These are phyloP conservation scores for Pogostemon cablin DNA, from an alignment of 257 asterid species.

Conservation along the genomic window DNA sequence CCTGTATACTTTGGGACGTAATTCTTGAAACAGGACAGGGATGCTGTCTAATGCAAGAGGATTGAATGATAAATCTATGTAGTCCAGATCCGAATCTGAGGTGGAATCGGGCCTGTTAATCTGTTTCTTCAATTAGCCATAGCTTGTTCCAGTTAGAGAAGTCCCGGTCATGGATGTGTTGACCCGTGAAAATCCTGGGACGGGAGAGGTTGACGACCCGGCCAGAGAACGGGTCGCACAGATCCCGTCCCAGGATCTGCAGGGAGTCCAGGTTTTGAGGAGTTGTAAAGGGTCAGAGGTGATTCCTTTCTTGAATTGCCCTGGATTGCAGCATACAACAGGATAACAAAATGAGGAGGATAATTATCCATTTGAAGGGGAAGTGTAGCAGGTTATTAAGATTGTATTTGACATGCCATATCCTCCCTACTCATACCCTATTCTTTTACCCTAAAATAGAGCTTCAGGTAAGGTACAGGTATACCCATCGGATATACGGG, in stretches of 20 bases:
- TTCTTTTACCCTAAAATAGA: too few relatives aligned
- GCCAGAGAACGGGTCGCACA: conserved; percentile 45
- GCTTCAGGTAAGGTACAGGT: too few relatives aligned
- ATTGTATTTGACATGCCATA: too few relatives aligned
- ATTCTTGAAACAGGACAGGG: conserved; percentile 50
- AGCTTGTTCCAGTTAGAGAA: conserved; percentile 42
- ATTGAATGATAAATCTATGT: conserved; percentile 58
- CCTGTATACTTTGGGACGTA: conserved; percentile 49
- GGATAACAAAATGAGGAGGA: conserved; percentile 31
- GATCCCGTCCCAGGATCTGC: conserved; percentile 66
- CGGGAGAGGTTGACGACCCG: conserved; percentile 57
- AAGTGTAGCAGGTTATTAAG: too few relatives aligned
- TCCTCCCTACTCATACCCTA: too few relatives aligned
- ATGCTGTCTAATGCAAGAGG: conserved; percentile 49
- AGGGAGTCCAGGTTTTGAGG: conserved; percentile 61
- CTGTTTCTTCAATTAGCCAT: conserved; percentile 60
- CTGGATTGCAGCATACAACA: conserved; percentile 26
- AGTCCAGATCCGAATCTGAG: conserved; percentile 37
- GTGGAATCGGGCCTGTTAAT: conserved; percentile 51
- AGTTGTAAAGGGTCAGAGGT: conserved; percentile 51
- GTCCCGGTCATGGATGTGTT: conserved; percentile 58
- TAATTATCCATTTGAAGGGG: conserved; percentile 34
- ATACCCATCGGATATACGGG: too few relatives aligned
- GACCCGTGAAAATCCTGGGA: conserved; percentile 45
- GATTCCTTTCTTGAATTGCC: conserved; percentile 54